Evolutionary conservation across 495 filamentous ascomycete species (phyloP), one percentile per base, ranked within the genome.

Genomic region (Geoglossum glabrum): DNA sequence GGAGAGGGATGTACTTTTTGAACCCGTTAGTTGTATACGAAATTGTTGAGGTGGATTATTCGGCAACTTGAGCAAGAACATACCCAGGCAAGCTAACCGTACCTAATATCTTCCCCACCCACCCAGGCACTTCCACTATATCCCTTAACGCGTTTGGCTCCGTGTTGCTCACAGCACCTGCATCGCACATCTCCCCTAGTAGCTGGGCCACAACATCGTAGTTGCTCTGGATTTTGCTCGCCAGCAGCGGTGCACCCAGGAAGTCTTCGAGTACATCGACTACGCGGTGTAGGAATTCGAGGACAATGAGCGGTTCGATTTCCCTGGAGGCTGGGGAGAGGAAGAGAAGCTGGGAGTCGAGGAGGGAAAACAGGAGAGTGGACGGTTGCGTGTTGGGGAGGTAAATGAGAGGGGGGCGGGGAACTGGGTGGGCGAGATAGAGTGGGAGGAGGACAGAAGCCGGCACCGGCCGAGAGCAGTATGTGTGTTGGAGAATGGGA

Each of bases 121-220:
- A 83, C 38, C 86, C 86, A 54, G 90, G 85, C 11, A 90, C 86
- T 64, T 95, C 87, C 0, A 99, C 87, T 54, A 89, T 74, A 69
- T 99, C 92, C 61, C 89, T 79, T 62, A 99, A 68, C 7, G 89
- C 87, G 72, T 97, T 97, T 3, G 85, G 85, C 67, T 99, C 92
- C 11, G 90, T 95, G 47, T 87, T 94, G 65, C 78, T 84, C 13
- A 95, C 76, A n/a, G 82, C 75, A 3, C 92, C 93, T 13, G 80
- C 89, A 78, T 99, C 92, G 67, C 90, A 95, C 83, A 97, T 95
- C 71, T 99, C 92, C 63, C 82, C 84, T 28, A 97, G 75, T 8
- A 99, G 71, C 69, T 97, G 93, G 19, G 89, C 89, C 25, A 95
- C 86, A 46, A 97, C 83, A 80, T 97, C 87, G 66, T 97, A 99